phyloP scores from a whole-genome alignment of 306 rosid genomes.

The Fragaria iinumae region DNA sequence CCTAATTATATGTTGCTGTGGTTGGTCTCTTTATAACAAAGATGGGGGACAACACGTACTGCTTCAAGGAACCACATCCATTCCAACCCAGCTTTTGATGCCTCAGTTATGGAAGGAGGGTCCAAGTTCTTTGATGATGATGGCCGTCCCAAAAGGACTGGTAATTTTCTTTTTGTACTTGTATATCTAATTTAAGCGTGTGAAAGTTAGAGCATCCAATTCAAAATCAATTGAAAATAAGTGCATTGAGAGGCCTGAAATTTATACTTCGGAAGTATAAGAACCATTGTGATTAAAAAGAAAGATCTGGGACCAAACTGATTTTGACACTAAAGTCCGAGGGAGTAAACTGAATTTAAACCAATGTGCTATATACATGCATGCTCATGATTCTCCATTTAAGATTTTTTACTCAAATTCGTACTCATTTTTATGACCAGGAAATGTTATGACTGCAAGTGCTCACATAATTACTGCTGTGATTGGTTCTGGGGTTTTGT shows the following conservation, averaged over 20 bases:
- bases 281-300: no score
- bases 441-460: slow-evolving; percentile 60
- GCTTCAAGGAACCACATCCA: slow-evolving; percentile 21
- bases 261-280: no score
- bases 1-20: not conserved
- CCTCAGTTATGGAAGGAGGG: slow-evolving; percentile 39
- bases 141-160: slow-evolving; percentile 60
- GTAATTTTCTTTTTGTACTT: slow-evolving; percentile 24
- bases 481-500: slow-evolving; percentile 73
- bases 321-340: no score
- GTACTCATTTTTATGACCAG: slow-evolving; percentile 23
- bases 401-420: not conserved
- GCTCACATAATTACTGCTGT: slow-evolving; percentile 81
- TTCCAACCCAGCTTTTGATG: slow-evolving; percentile 47
- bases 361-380: not conserved
- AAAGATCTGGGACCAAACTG: no score
- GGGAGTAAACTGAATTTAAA: no score
- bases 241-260: no score
- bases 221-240: no score
- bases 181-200: not conserved
- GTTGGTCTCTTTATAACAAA: not conserved
- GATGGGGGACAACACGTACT: slow-evolving; percentile 45
- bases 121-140: slow-evolving; percentile 71
- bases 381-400: not conserved
- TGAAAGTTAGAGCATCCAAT: no score